Evolutionary conservation across 2,329 filamentous ascomycete species (phyloP), one percentile per base, ranked within the genome.

Genomic region (Paecilomyces dactylethromorphus): DNA sequence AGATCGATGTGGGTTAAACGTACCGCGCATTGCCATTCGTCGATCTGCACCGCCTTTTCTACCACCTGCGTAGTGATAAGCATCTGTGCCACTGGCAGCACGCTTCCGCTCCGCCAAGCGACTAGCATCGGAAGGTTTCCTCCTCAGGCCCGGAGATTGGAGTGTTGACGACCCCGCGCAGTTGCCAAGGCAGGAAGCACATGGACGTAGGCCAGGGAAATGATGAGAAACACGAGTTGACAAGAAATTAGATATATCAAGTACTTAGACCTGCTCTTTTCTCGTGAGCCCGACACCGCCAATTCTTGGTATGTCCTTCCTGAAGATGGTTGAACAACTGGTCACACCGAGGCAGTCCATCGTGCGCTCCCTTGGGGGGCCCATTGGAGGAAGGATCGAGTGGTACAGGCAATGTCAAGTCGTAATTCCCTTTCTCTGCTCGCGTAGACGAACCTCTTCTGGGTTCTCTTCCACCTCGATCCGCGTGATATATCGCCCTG

Each of bases 401-500:
- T 45, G 39, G 21, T 45, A 45, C 39, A n/a, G 6, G 18, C 5
- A 18, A 8, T n/a, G 10, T 45, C 13, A 45, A 45, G 39, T 45
- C 39, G n/a, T 18, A n/a, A 45, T 45, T 45, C 53, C 32, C 26
- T 57, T 58, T 62, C 59, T 33, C 56, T 64, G 58, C 53, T 56
- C 55, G 59, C 54, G 55, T 45, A 57, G 56, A 53, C 29, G 35
- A 35, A 59, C 33, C 55, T 59, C 59, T 56, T 59, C 59, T 45
- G 56, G 57, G 56, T 66, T 69, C 63, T 93, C 88, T 71, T 97
- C 92, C 53, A 94, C 81, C 74, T 97, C 92, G 67, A 99, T 91
- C 78, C 89, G 93, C 60, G 82, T 86, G 65, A 99, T 90, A 71
- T 96, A 86, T 65, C 89, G 80, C 0, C 93, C 92, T 0, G 94